These are phyloP conservation scores for Globisporangium camurandrum DNA, from an alignment of 352 stramenopile species.

Conservation along the genomic window DNA sequence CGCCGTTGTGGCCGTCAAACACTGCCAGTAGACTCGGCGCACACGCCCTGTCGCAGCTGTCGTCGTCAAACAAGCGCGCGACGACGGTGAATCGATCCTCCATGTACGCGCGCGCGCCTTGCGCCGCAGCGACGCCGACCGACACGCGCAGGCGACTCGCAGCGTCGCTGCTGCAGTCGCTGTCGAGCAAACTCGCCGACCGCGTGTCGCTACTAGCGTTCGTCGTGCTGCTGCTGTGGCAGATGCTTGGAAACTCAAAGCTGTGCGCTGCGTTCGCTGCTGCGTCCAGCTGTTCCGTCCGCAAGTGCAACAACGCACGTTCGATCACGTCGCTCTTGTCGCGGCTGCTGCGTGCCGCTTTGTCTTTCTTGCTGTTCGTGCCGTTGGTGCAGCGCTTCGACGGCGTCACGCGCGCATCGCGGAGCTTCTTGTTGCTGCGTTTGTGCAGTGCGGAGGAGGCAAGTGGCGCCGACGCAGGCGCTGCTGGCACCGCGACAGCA, in stretches of 20 bases:
- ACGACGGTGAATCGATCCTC: slow-evolving; percentile 67
- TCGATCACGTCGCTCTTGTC: slow-evolving; percentile 58
- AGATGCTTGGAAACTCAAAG: slow-evolving; percentile 47
- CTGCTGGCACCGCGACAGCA: background rate
- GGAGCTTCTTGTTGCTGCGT: slow-evolving; percentile 14
- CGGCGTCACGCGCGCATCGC: slow-evolving; percentile 23
- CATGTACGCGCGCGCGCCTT: slow-evolving; percentile 73
- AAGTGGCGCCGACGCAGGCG: background rate
- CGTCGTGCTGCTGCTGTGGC: slow-evolving; percentile 10
- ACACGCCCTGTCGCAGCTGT: slow-evolving; percentile 25
- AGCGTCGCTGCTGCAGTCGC: slow-evolving; percentile 9
- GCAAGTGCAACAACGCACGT: slow-evolving; percentile 48
- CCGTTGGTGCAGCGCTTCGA: slow-evolving; percentile 36
- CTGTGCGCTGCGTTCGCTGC: slow-evolving; percentile 19
- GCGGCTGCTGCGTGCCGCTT: slow-evolving; percentile 47
- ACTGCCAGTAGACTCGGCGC: slow-evolving; percentile 54
- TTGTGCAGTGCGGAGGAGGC: no score
- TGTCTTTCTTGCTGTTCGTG: no score
- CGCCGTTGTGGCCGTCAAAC: slow-evolving; percentile 74
- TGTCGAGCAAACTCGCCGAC: slow-evolving; percentile 6
- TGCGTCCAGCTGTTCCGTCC: slow-evolving; percentile 14
- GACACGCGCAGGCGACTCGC: slow-evolving; percentile 29
- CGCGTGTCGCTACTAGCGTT: slow-evolving; percentile 5
- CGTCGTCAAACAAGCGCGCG: slow-evolving; percentile 50
- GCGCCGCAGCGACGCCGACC: slow-evolving; percentile 39